Conservation (phyloP, 306 rosid species). For the Gillenia trifoliata region DNA sequence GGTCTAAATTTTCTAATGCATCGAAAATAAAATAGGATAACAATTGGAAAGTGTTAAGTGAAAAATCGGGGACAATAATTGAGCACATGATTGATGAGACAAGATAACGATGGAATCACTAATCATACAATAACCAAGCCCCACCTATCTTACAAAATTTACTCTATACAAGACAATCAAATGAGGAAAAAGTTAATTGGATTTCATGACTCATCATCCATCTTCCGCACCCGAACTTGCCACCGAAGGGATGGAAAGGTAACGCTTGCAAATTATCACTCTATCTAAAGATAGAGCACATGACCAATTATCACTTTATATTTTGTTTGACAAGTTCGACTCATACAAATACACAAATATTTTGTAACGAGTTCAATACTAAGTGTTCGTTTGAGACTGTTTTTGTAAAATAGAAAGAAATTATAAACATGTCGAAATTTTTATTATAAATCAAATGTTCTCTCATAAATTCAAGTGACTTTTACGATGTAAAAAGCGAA, state of each 20-base stretch:
- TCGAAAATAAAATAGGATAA: no score
- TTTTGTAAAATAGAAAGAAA: no score
- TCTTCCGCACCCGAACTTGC: not conserved
- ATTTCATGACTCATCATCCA: not conserved
- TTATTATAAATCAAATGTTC: not conserved
- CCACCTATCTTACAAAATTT: not conserved
- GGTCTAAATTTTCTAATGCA: no score
- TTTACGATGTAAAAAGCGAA: fast-evolving
- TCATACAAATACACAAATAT: no score
- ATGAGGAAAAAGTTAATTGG: not conserved
- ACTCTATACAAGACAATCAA: no score
- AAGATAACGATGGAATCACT: not conserved
- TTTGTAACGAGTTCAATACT: not conserved
- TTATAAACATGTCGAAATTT: no score
- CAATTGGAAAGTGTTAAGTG: not conserved
- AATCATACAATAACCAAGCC: not conserved
- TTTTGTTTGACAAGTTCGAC: not conserved
- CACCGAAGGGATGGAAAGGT: not conserved
- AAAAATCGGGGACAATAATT: not conserved
- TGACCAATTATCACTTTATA: not conserved
- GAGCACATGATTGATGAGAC: not conserved
- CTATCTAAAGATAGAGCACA: not conserved
- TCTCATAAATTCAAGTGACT: no score
- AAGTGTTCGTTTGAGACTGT: no score
- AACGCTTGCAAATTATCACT: not conserved